Conservation (phyloP, 1,284 basidiomycete genomes). For the Ceratobasidium papillatum region DNA sequence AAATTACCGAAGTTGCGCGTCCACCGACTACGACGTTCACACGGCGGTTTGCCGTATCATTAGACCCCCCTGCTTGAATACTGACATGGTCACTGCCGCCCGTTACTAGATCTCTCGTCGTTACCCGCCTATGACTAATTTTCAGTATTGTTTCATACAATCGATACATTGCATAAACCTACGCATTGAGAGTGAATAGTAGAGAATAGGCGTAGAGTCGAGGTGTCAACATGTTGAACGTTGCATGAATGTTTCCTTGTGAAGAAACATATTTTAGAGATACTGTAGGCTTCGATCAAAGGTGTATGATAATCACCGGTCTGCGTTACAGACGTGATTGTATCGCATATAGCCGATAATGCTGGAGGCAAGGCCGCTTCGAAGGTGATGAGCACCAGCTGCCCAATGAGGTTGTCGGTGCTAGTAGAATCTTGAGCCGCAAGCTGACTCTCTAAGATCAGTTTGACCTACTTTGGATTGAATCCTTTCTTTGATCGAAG, state of each 20-base stretch:
- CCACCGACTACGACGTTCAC: not conserved
- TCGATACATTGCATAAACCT: not conserved
- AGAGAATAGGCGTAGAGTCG: conserved; percentile 17
- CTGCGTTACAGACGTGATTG: conserved; percentile 12
- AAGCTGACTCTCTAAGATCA: too few species aligned
- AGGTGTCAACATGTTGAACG: conserved; percentile 24
- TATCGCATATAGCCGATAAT: conserved; percentile 19
- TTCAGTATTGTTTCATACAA: not conserved
- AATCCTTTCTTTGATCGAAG: conserved; percentile 13
- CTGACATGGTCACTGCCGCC: conserved; percentile 16
- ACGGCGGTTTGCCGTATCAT: not conserved
- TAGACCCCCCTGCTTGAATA: not conserved
- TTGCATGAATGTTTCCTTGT: conserved; percentile 14
- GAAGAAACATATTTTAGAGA: not conserved
- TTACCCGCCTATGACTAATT: not conserved
- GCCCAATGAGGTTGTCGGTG: not conserved
- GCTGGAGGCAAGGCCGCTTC: conserved; percentile 16
- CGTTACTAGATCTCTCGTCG: not conserved
- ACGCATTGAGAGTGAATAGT: conserved; percentile 3
- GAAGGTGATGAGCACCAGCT: not conserved
- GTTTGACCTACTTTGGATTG: not conserved
- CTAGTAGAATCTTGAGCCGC: not conserved
- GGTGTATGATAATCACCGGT: not conserved
- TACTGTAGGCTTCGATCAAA: not conserved
- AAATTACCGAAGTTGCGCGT: not conserved